Evolutionary conservation across 257 asterid species (phyloP), one percentile per base, ranked within the genome.

Genomic region (Penstemon newberryi): DNA sequence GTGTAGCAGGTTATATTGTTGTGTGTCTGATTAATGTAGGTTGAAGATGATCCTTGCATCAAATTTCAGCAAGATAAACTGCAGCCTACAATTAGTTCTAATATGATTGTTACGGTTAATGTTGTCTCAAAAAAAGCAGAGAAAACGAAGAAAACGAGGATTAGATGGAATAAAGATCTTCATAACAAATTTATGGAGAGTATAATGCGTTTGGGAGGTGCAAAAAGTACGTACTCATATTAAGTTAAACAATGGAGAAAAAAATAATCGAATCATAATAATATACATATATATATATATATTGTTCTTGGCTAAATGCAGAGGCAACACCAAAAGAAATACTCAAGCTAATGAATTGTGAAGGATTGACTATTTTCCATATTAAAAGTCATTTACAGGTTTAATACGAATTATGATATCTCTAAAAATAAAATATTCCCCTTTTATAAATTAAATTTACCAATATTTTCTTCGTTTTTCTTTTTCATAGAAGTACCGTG

Each of bases 311-410:
- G 33, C 33, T 72, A 66, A 50, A 11, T 75, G 79, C 79, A 79
- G 84, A 80, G 76, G 87, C 92, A 70, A 79, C 86, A 52, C 88
- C 88, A 69, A 85, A 79, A 70, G 85, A 66, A 60, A 75, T 80
- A 11, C 84, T 82, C 7, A 85, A 75, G 60, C 75, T 82, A 56
- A 85, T 85, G 91, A 69, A 85, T 36, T 80, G 80, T 42, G 75
- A 72, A 4, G 83, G 80, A 72, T 55, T 84, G 55, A 85, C 86
- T 33, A 71, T 85, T 44, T 75, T 77, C 67, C 88, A 85, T 53
- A 46, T 85, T 57, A 85, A 85, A 77, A 85, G 91, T 75, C 91
- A 85, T 66, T 57, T 85, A 59, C 91, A 85, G 86, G 90, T 81
- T 55, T 53, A 4, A 3, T 12, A 8, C 1, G 7, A 46, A 12